phyloP scores from a whole-genome alignment of 1,284 basidiomycete genomes.

The Porodaedalea pini region DNA sequence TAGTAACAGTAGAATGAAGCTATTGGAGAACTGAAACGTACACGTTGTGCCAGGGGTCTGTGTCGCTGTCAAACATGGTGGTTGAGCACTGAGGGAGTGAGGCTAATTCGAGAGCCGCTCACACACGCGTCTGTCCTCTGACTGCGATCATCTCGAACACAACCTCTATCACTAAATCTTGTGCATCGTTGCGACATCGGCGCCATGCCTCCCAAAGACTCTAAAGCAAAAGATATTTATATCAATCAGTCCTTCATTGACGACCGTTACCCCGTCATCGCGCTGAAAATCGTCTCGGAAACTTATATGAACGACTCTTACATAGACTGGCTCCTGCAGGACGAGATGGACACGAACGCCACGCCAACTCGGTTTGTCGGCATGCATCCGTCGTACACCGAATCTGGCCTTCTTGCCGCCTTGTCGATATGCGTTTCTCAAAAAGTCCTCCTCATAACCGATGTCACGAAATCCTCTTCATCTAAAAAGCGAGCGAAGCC shows the following conservation, averaged over 20 bases:
- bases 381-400: constrained; percentile 5
- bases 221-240: background rate
- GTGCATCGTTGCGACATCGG: background rate
- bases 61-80: background rate
- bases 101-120: too few species aligned
- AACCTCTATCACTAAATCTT: too few species aligned
- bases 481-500: too few species aligned
- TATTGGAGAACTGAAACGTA: background rate
- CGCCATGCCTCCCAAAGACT: constrained; percentile 11
- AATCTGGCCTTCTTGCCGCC: constrained; percentile 2
- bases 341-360: background rate
- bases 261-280: background rate
- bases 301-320: background rate
- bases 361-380: constrained; percentile 2
- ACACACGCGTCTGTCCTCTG: too few species aligned
- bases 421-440: background rate
- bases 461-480: background rate
- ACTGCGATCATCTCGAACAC: too few species aligned
- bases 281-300: constrained; percentile 1
- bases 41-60: too few species aligned
- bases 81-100: background rate
- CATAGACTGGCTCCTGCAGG: constrained; percentile 7
- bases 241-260: constrained; percentile 9
- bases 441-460: constrained; percentile 9
- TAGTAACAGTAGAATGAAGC: background rate